Evolutionary conservation across 163 green algal genomes (phyloP).

Genomic region (Coccomyxa subellipsoidea): DNA sequence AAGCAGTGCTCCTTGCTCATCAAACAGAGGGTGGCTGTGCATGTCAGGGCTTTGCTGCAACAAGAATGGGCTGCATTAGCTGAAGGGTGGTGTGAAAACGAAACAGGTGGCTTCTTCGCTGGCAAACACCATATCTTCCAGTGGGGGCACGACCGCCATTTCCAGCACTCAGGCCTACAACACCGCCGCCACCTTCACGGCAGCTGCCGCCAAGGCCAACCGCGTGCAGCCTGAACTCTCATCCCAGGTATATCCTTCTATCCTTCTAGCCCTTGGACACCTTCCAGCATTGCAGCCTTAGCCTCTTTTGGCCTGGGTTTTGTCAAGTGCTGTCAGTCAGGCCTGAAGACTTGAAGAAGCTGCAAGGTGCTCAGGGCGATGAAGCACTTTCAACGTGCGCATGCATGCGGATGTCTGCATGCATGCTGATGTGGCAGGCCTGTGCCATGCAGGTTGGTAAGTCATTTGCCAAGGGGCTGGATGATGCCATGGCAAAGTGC

Average conservation of each 20-base stretch:
- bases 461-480: neutral
- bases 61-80: neutral
- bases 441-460: neutral
- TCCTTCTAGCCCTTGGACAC: no score
- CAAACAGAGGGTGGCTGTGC: no score
- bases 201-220: conserved; percentile 5
- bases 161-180: conserved; percentile 7
- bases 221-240: neutral
- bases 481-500: neutral
- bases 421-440: no score
- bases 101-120: neutral
- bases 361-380: no score
- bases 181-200: conserved; percentile 4
- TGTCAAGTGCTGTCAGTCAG: no score
- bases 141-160: neutral
- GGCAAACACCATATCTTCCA: neutral
- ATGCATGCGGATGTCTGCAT: neutral
- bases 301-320: no score
- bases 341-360: no score
- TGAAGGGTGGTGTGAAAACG: neutral
- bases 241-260: neutral
- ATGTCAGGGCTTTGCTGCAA: no score
- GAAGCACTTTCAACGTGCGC: no score
- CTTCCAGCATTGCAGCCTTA: no score
- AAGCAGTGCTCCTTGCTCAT: no score